phyloP scores from a whole-genome alignment of 768 basidiomycete genomes.

The Mycena rosella region DNA sequence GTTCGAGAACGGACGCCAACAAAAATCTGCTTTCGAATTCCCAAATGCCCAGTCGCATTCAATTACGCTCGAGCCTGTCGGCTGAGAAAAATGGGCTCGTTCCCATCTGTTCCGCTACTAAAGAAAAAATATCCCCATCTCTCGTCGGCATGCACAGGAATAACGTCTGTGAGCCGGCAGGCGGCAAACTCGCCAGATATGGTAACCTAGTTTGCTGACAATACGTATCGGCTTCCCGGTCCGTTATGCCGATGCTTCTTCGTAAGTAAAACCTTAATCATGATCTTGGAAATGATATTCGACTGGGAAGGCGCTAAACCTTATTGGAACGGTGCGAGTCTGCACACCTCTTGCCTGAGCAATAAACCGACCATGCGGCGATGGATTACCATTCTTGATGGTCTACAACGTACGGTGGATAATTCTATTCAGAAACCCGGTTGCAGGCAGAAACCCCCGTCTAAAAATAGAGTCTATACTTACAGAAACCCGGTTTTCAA shows the following conservation, averaged over 20 bases:
- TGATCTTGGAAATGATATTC: neutral
- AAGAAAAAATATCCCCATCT: neutral
- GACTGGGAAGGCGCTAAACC: neutral
- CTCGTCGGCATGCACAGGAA: neutral
- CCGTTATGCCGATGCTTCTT: constrained; percentile 3
- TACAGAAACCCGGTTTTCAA: too few relatives aligned
- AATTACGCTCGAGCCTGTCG: neutral
- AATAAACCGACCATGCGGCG: too few relatives aligned
- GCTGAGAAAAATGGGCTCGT: too few relatives aligned
- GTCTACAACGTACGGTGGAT: too few relatives aligned
- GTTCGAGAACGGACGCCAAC: too few relatives aligned
- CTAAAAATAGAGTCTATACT: too few relatives aligned
- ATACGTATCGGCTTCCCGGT: constrained; percentile 22
- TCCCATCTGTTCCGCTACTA: too few relatives aligned
- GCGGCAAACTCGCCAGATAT: constrained; percentile 19
- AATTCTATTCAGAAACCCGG: too few relatives aligned
- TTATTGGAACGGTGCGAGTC: neutral
- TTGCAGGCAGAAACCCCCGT: too few relatives aligned
- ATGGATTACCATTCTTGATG: too few relatives aligned
- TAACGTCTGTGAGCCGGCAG: neutral
- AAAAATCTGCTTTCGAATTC: too few relatives aligned
- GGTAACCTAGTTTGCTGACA: constrained; percentile 32
- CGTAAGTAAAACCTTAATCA: neutral
- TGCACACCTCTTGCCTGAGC: neutral
- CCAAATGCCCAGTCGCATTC: too few relatives aligned